Percentiles rank a stretch among this genome's conserved stretches.
Evolutionary conservation across 169 alveolate genomes (phyloP).

Genomic region (Perkinsus olseni): DNA sequence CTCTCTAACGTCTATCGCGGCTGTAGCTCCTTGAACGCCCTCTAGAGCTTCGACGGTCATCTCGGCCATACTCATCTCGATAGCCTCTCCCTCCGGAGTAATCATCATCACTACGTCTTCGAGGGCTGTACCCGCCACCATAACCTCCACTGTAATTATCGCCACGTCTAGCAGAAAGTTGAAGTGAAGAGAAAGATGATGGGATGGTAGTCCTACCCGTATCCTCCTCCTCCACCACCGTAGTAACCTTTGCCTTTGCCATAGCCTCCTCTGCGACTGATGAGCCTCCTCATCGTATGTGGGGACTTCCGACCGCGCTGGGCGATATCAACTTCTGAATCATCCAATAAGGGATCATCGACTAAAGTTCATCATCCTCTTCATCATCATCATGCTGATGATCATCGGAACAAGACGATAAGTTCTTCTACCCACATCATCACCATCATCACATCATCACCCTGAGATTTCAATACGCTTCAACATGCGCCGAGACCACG

Average conservation of each 20-base stretch:
- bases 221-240: constrained; percentile 3
- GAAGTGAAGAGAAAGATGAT: not conserved
- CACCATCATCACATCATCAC: too few species aligned
- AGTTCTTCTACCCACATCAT: too few species aligned
- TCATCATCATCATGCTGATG: too few species aligned
- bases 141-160: not conserved
- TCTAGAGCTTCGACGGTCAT: not conserved
- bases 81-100: not conserved
- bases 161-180: not conserved
- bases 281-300: not conserved
- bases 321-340: not conserved
- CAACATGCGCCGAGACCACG: not conserved
- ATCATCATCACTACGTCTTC: not conserved
- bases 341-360: not conserved
- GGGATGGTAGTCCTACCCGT: not conserved
- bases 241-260: not conserved
- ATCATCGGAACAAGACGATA: too few species aligned
- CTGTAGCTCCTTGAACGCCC: not conserved
- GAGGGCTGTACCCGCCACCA: not conserved
- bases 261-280: not conserved
- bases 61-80: not conserved
- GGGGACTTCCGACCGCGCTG: not conserved
- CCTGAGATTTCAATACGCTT: too few species aligned
- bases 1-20: not conserved
- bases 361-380: not conserved